A percentile compares a stretch with the other conserved stretches of the same genome.
Evolutionary conservation across 768 basidiomycete species (phyloP).

Genomic region (Tricholoma sp.): DNA sequence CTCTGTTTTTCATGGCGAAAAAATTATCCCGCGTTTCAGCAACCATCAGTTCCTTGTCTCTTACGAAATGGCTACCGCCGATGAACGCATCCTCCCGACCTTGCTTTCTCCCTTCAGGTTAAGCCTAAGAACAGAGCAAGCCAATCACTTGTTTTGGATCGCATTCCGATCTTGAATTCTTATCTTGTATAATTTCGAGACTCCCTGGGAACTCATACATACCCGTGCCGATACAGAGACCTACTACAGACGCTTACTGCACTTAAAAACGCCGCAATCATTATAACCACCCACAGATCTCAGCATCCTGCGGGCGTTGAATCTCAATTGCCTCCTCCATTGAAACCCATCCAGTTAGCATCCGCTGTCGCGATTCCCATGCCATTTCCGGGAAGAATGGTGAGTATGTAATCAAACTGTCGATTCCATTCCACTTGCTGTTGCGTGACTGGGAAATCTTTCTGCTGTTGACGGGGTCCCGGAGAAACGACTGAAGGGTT

Average conservation of each 20-base stretch:
- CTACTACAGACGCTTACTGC: constrained; percentile 18
- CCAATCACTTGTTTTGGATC: constrained; percentile 13
- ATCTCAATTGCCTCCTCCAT: constrained; percentile 19
- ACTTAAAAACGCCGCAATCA: constrained; percentile 15
- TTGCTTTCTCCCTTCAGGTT: constrained; percentile 16
- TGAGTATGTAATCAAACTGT: constrained; percentile 20
- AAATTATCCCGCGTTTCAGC: constrained; percentile 13
- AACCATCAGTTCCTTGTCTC: constrained; percentile 21
- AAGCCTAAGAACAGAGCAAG: constrained; percentile 5
- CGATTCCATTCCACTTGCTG: constrained; percentile 28
- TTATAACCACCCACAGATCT: constrained; percentile 28
- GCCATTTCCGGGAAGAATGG: constrained; percentile 20
- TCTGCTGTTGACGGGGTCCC: constrained; percentile 27
- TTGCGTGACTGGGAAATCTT: constrained; percentile 26
- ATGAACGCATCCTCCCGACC: constrained; percentile 19
- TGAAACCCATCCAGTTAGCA: constrained; percentile 21
- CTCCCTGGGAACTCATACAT: constrained; percentile 23
- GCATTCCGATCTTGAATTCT: constrained; percentile 12
- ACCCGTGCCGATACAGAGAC: constrained; percentile 21
- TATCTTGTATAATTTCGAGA: constrained; percentile 14
- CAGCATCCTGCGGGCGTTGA: constrained; percentile 21
- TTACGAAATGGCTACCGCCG: constrained; percentile 23
- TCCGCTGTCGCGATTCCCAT: constrained; percentile 19
- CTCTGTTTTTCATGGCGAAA: constrained; percentile 20
- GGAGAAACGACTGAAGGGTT: constrained; percentile 23